Evolutionary conservation across 345 rosid species (phyloP), one percentile per base, ranked within the genome.

Genomic region (Geranium brycei): DNA sequence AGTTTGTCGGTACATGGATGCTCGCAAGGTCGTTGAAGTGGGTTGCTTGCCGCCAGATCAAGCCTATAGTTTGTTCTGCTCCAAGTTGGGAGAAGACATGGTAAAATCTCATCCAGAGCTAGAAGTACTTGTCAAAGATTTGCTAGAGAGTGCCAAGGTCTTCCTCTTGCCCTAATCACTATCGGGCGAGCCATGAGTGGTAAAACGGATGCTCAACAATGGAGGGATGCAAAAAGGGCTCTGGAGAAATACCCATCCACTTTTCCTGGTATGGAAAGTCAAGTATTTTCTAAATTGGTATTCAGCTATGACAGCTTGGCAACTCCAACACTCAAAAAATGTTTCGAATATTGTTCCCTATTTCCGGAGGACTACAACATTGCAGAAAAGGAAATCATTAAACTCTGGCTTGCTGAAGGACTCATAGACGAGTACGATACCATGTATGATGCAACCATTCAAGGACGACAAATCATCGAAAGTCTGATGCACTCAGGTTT

Each of bases 391-490:
- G 4, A 57, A 14, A 56, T 71, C 28, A 65, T 68, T 62, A 66
- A 68, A 17, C 67, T 28, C 11, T 74, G 78, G 82, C 17, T 63
- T 0, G 61, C 30, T 3, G 77, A 81, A 66, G 77, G 76, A 10
- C 17, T 80, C 57, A 17, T 76, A 7, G 70, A 31, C 61, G 76
- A 62, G 28, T 1, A 16, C 38, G 64, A 32, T 1, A 41, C 56
- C 32, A 13, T 12, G 11, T 19, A 41, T 31, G 31, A 11, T 5
- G 60, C 59, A 15, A 18, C 32, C n/a, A 56, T 58, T 3, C 63
- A 65, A 35, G 84, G 83, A 4, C 40, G 74, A 17, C 51, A 41
- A 1, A 71, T 82, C 7, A 59, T 79, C 11, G 70, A 72, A 12
- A 64, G 10, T 57, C 80, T 81, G 1, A 0, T 62, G 30, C 30